Evolutionary conservation across 169 alveolate species (phyloP).

Genomic region (Plasmodium billcollinsi): DNA sequence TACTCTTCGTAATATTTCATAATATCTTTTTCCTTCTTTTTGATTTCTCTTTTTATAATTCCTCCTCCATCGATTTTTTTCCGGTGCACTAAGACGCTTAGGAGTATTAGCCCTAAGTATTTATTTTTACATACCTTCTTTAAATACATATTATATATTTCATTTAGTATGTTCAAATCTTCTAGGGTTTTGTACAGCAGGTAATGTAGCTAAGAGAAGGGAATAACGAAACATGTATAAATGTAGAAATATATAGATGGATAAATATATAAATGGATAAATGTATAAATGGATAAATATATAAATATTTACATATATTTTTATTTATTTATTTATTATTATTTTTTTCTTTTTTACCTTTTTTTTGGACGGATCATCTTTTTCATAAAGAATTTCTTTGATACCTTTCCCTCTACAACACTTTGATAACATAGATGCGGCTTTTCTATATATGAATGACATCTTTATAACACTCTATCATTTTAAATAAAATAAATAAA

Average conservation of each 20-base stretch:
- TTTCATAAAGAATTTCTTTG: conserved; percentile 31
- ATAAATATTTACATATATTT: not conserved
- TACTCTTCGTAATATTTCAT: conserved; percentile 2
- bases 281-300: not conserved
- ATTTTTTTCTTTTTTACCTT: conserved; percentile 18
- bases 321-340: not conserved
- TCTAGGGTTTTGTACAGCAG: conserved; percentile 45
- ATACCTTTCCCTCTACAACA: conserved; percentile 46
- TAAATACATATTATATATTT: conserved; percentile 22
- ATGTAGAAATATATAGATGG: not conserved
- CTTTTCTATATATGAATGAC: conserved; percentile 67
- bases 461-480: not conserved
- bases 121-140: conserved; percentile 54
- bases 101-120: conserved; percentile 30
- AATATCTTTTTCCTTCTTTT: conserved; percentile 44
- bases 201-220: conserved; percentile 12
- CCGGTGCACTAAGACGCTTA: conserved; percentile 62
- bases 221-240: not conserved
- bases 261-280: not conserved
- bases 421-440: conserved; percentile 38
- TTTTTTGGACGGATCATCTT: conserved; percentile 46
- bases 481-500: not conserved
- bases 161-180: conserved; percentile 27
- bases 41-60: conserved; percentile 40
- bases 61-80: conserved; percentile 76